Percentiles rank a stretch among this genome's conserved stretches.
Conservation (phyloP, 2,329 filamentous ascomycete species). For the Neofusicoccum parvum region DNA sequence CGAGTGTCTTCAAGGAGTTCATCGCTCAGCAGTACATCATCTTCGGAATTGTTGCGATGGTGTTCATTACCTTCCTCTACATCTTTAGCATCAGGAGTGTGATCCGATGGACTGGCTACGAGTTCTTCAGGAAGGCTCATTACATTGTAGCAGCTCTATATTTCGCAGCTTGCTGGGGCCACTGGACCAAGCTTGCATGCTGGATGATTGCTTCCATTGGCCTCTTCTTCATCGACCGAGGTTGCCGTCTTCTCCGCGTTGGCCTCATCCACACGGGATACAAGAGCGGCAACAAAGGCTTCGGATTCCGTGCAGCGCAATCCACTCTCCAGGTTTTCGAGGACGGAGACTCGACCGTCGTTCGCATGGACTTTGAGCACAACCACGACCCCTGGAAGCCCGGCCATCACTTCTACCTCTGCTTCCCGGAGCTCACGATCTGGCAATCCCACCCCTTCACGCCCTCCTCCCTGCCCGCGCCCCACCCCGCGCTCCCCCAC, state of each 20-base stretch:
- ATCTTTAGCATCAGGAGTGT: slow-evolving; percentile 61
- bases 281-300: slow-evolving; percentile 43
- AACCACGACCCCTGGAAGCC: slow-evolving; percentile 63
- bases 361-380: slow-evolving; percentile 68
- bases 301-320: slow-evolving; percentile 58
- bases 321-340: slow-evolving; percentile 56
- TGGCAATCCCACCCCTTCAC: slow-evolving; percentile 77
- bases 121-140: slow-evolving; percentile 75
- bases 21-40: slow-evolving; percentile 69
- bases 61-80: slow-evolving; percentile 63
- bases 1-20: slow-evolving; percentile 58
- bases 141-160: slow-evolving; percentile 74
- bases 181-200: slow-evolving; percentile 69
- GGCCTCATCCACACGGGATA: slow-evolving; percentile 64
- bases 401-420: slow-evolving; percentile 73
- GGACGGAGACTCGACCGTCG: slow-evolving; percentile 53
- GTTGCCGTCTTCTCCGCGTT: slow-evolving; percentile 59
- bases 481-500: slow-evolving; percentile 32
- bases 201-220: slow-evolving; percentile 69
- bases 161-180: slow-evolving; percentile 73
- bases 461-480: slow-evolving; percentile 57
- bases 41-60: slow-evolving; percentile 71
- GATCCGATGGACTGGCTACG: slow-evolving; percentile 70
- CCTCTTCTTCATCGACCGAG: slow-evolving; percentile 67
- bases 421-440: slow-evolving; percentile 66